phyloP scores from a whole-genome alignment of 208 protist genomes.

The Wallacemonas rigidus region DNA sequence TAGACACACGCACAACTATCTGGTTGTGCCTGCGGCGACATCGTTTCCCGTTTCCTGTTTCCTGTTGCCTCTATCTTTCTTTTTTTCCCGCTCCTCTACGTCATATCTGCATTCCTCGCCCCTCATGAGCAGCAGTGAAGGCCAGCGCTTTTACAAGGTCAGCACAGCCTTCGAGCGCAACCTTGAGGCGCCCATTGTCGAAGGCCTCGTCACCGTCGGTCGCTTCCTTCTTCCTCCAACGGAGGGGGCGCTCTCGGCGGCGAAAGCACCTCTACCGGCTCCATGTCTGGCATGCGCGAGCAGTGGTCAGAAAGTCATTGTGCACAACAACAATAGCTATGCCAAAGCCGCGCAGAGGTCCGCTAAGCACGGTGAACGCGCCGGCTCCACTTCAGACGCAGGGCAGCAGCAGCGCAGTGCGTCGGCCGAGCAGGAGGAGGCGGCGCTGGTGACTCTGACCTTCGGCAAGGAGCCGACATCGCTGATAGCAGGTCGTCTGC shows the following conservation, averaged over 20 bases:
- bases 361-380: slow-evolving; percentile 41
- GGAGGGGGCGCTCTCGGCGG: slow-evolving; percentile 21
- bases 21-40: not conserved
- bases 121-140: slow-evolving; percentile 22
- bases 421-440: slow-evolving; percentile 23
- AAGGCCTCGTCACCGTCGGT: slow-evolving; percentile 59
- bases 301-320: slow-evolving; percentile 71
- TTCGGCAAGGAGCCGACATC: slow-evolving; percentile 89
- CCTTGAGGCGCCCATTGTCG: slow-evolving; percentile 50
- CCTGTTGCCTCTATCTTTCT: not conserved
- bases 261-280: slow-evolving; percentile 28
- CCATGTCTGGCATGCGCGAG: slow-evolving; percentile 72
- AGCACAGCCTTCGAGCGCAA: slow-evolving; percentile 66
- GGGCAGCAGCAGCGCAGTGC: not conserved
- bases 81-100: no score
- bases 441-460: slow-evolving; percentile 69
- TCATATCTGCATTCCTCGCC: no score
- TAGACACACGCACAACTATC: no score
- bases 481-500: slow-evolving; percentile 64
- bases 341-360: slow-evolving; percentile 33
- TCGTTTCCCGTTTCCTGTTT: not conserved
- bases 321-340: slow-evolving; percentile 86
- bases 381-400: not conserved
- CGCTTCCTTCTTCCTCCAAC: slow-evolving; percentile 54
- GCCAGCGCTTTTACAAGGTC: slow-evolving; percentile 49